A percentile compares a stretch with the other conserved stretches of the same genome.
Evolutionary conservation across 2,329 filamentous ascomycete genomes (phyloP).

Genomic region (Pseudogymnoascus destructans): DNA sequence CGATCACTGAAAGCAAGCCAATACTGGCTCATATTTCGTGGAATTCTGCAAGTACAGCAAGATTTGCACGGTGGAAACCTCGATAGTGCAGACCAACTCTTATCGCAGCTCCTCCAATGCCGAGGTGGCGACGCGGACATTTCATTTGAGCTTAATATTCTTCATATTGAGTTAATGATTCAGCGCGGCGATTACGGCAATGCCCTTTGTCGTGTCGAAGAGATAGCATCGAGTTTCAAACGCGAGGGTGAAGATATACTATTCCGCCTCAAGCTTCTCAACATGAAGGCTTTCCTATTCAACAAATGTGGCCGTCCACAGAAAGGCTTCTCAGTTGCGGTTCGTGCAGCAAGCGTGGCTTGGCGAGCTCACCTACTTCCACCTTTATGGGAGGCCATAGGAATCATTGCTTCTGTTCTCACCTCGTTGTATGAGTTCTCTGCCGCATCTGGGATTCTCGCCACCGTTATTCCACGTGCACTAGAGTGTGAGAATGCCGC

Average conservation of each 20-base stretch:
- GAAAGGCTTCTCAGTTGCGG: slow-evolving; percentile 51
- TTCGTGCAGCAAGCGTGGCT: slow-evolving; percentile 50
- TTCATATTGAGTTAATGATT: slow-evolving; percentile 46
- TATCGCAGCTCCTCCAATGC: slow-evolving; percentile 39
- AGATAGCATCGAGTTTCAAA: slow-evolving; percentile 36
- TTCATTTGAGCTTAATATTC: slow-evolving; percentile 42
- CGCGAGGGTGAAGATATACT: slow-evolving; percentile 47
- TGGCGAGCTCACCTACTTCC: slow-evolving; percentile 45
- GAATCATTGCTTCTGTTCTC: slow-evolving; percentile 42
- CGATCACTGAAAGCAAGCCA: slow-evolving; percentile 68
- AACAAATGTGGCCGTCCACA: slow-evolving; percentile 45
- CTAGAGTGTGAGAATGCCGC: slow-evolving; percentile 46
- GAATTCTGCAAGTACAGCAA: slow-evolving; percentile 50
- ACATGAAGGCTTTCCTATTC: slow-evolving; percentile 48
- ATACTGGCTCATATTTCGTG: slow-evolving; percentile 54
- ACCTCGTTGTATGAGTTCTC: slow-evolving; percentile 47
- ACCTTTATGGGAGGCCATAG: slow-evolving; percentile 47
- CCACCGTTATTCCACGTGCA: slow-evolving; percentile 50
- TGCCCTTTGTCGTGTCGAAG: slow-evolving; percentile 42
- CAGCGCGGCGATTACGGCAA: slow-evolving; percentile 37
- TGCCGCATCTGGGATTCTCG: slow-evolving; percentile 41
- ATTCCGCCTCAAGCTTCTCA: slow-evolving; percentile 46
- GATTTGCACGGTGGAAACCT: slow-evolving; percentile 47
- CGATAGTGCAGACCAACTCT: slow-evolving; percentile 40
- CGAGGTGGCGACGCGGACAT: slow-evolving; percentile 38